Conservation (phyloP, 306 rosid genomes). For the Gastrolobium villosum region DNA sequence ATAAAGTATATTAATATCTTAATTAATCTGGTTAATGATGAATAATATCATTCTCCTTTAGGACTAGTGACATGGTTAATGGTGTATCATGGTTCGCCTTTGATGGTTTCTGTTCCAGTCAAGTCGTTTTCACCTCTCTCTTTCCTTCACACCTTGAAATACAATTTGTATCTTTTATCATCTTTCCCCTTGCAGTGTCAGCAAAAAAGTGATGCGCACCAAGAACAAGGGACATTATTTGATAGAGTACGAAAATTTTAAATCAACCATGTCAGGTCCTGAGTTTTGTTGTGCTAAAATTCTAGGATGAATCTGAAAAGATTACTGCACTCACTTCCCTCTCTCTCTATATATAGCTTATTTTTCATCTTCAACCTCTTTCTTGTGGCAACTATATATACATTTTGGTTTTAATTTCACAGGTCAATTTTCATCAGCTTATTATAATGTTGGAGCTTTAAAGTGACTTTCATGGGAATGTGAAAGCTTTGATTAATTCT, state of each 20-base stretch:
- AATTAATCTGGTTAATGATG: conserved; percentile 33
- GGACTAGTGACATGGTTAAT: conserved; percentile 22
- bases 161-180: conserved; percentile 76
- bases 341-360: conserved; percentile 6
- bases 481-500: not conserved
- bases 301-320: conserved; percentile 51
- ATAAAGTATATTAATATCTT: conserved; percentile 16
- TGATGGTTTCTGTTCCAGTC: conserved; percentile 88
- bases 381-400: conserved; percentile 39
- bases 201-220: conserved; percentile 76
- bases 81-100: conserved; percentile 51
- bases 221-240: conserved; percentile 46
- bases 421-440: conserved; percentile 23
- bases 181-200: conserved; percentile 82
- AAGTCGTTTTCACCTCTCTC: conserved; percentile 80
- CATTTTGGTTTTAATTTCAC: conserved; percentile 26
- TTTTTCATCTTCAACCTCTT: conserved; percentile 43
- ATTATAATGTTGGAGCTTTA: conserved; percentile 20
- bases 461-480: conserved; percentile 44
- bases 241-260: conserved; percentile 48
- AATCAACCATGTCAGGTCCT: conserved; percentile 65
- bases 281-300: conserved; percentile 34
- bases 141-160: conserved; percentile 38
- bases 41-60: conserved; percentile 13
- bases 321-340: conserved; percentile 46